Evolutionary conservation across 2,329 filamentous ascomycete genomes (phyloP), one percentile per base, ranked within the genome.

Genomic region (Paraphoma sp.): DNA sequence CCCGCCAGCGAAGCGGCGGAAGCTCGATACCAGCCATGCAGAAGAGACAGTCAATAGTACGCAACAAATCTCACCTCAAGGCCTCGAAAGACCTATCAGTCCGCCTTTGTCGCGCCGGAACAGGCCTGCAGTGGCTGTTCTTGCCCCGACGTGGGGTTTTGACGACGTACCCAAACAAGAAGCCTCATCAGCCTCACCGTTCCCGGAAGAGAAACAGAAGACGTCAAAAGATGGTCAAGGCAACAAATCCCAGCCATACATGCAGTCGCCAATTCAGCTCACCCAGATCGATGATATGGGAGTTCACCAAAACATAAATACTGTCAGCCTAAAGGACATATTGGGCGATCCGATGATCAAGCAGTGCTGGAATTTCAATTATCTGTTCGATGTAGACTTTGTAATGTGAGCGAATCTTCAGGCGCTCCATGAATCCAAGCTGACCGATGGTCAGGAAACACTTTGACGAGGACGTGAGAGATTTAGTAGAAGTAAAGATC

Each of bases 281-380:
- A 93, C 89, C 0, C 83, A 82, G 56, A 88, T 95, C 51, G 81
- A 80, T 29, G 89, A 90, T 64, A 78, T 93, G 0, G 80, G 86
- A 1, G 73, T 80, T 2, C 70, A 72, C 0, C 78, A 83, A 58
- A 95, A 96, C 76, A 77, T 80, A 23, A 90, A 89, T 71, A 82
- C 90, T 0, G 76, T 94, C 33, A 83, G 81, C 1, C 79, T 95
- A 9, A 77, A 79, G 4, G 89, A 92, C 55, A 82, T 96, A 6
- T 81, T 96, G 1, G 86, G 89, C 0, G 87, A 93, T 70, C 89
- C 90, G 0, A 80, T 92, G 59, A 91, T 95, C 52, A 83, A 84
- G 40, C 86, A 90, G 68, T 86, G 85, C 60, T 91, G 88, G 88
- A 82, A 88, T 52, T 91, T 91, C 74, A 90, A 91, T 67, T 90